Base-by-base conservation (phyloP, 495 filamentous ascomycete genomes). In the Aspergillus avenaceus region DNA sequence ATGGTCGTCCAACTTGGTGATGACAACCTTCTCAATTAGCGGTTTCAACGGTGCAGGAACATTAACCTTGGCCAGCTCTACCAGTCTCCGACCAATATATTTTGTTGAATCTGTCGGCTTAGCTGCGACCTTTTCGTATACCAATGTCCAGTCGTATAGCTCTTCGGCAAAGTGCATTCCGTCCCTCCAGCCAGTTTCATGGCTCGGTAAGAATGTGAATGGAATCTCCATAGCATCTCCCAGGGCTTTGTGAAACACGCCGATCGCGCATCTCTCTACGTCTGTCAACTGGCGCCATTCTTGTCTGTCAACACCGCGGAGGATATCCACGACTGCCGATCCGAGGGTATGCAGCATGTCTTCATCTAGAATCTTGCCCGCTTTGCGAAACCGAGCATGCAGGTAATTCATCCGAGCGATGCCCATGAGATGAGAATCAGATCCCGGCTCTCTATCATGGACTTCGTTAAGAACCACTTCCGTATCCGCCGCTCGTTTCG, bases 341-440 rank as follows among this genome's bases (percentile, higher is more conserved):
- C 65, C 54, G 1, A 75, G 60, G 5, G 72, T 75, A 53, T 75
- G 70, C 23, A 76, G 59, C 52, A 69, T 68, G 50, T 76, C 73
- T 3, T 22, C 47, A 18, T 61, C 44, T 4, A 40, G 31, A 53
- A 74, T 74, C 47, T 71, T 71, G 12, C 78, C 78, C 4, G 65
- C 53, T 23, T 72, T 67, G 12, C 63, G 63, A 55, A 80, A 81
- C 16, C 56, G 56, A 36, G 63, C 63, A 44, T 83, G 81, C n/a
- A 84, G 65, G 56, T 72, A 82, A 58, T 83, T 83, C 72, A 82
- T 81, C 28, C 80, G 71, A 1, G 75, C 69, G 25, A 83, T 67
- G n/a, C 36, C 12, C n/a, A 50, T 2, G 5, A 34, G n/a, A 37
- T 54, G n/a, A n/a, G 27, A 24, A 0, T 57, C 41, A 0, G 61